Base-by-base conservation (phyloP, 2,329 filamentous ascomycete species). In the Teratosphaeria destructans region DNA sequence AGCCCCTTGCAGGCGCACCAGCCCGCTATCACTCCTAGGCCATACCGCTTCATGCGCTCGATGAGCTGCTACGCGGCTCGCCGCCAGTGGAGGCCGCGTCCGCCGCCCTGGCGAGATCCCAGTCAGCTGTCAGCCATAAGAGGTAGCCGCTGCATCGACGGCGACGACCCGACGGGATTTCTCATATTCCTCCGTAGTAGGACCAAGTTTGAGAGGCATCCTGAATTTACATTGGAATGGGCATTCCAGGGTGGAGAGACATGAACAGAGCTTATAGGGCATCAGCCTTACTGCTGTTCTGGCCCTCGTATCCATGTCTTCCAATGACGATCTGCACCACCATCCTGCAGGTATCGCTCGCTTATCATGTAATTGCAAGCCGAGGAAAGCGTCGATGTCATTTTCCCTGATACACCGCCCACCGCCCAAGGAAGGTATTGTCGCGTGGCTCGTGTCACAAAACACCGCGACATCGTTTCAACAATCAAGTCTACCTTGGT, bases 201-300 rank as follows among this genome's bases (percentile, higher is more conserved):
- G 61, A 43, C 55, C 43, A 26, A 70, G 49, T 37, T 63, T 29
- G 54, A 69, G 60, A 34, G 66, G 60, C 68, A 70, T 43, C 16
- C 16, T 14, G 37, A 43, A 5, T 14, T 43, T 32, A 32, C 29
- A 3, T 43, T 43, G 1, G 11, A 14, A 14, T 14, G 5, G 16
- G 37, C 2, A 43, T 43, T 5, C 37, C 37, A 16, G 29, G 29
- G 29, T 5, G 2, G 3, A 32, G 29, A 32, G 29, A 32, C 29
- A 32, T 5, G 29, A 7, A 5, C 5, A 32, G 29, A 5, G 4
- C 29, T 32, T 23, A 23, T 23, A 23, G 29, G 29, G 29, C 29
- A 32, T 32, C 29, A 32, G 29, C 29, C 7, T 32, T 32, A 5
- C 29, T 32, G 29, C 29, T 32, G 29, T 32, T 32, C 5, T 32